These are phyloP conservation scores for Macaranga tanarius DNA, from an alignment of 441 rosid genomes.

Conservation along the genomic window DNA sequence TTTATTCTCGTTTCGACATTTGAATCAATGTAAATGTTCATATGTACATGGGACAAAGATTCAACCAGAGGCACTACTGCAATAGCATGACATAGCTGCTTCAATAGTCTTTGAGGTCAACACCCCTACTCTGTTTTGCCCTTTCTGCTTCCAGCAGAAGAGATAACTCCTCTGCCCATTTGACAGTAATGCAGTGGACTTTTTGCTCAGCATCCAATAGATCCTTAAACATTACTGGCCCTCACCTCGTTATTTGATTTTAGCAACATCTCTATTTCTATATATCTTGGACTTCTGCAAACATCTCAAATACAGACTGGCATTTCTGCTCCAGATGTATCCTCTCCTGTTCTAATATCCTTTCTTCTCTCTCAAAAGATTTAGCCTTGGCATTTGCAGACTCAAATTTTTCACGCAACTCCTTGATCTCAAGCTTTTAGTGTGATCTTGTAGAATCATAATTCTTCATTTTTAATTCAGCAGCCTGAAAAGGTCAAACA, in stretches of 20 bases:
- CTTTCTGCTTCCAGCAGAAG: slow-evolving; percentile 78
- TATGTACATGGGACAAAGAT: background rate
- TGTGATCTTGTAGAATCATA: slow-evolving; percentile 67
- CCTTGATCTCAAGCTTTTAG: slow-evolving; percentile 58
- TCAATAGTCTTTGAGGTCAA: slow-evolving; percentile 3
- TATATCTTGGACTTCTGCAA: slow-evolving; percentile 84
- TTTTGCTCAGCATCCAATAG: slow-evolving; percentile 81
- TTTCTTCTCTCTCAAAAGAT: slow-evolving; percentile 78
- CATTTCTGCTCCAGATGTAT: slow-evolving; percentile 77
- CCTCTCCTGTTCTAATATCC: slow-evolving; percentile 84
- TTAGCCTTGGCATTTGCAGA: slow-evolving; percentile 64
- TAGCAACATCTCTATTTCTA: slow-evolving; percentile 81
- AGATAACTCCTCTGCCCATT: slow-evolving; percentile 82
- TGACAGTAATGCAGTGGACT: slow-evolving; percentile 66
- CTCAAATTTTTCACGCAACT: slow-evolving; percentile 63
- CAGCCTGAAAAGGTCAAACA: slow-evolving; percentile 55
- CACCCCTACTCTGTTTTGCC: background rate
- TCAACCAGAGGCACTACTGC: background rate
- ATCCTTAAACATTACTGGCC: slow-evolving; percentile 70
- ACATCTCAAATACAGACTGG: slow-evolving; percentile 71
- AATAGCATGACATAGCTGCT: background rate
- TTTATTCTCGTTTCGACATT: background rate
- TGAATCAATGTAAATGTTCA: background rate
- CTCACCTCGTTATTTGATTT: slow-evolving; percentile 76
- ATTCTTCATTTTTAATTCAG: slow-evolving; percentile 78